Percentiles rank a stretch among this genome's conserved stretches.
These are phyloP conservation scores for Annulohypoxylon truncatum DNA, from an alignment of 2,329 filamentous ascomycete genomes.

Conservation along the genomic window DNA sequence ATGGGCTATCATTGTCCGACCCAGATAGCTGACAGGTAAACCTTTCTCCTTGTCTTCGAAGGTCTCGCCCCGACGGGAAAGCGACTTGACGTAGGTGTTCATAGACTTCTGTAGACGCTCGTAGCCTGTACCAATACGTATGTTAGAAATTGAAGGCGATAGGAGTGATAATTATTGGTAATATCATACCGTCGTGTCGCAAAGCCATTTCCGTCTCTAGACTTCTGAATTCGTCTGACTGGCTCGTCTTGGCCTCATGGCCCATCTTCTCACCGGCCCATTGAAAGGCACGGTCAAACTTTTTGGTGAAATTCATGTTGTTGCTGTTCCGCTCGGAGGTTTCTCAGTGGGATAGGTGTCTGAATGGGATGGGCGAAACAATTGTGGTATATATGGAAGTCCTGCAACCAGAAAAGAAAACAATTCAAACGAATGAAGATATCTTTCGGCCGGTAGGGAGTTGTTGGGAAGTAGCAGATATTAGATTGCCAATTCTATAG, in stretches of 20 bases:
- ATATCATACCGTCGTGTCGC: slow-evolving; percentile 80
- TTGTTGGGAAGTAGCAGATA: slow-evolving; percentile 7
- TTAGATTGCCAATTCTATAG: slow-evolving; percentile 1
- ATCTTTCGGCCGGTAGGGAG: slow-evolving; percentile 3
- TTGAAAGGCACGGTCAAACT: slow-evolving; percentile 95
- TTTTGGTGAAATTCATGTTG: slow-evolving; percentile 76
- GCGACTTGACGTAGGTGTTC: slow-evolving; percentile 86
- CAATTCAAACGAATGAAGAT: slow-evolving; percentile 7
- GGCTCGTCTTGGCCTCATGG: slow-evolving; percentile 84
- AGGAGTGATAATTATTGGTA: slow-evolving; percentile 37
- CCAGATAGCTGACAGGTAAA: slow-evolving; percentile 81
- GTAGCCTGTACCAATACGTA: slow-evolving; percentile 72
- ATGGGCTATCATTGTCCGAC: slow-evolving; percentile 86
- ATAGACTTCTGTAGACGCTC: slow-evolving; percentile 89
- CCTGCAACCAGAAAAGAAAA: slow-evolving; percentile 24
- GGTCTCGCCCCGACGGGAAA: slow-evolving; percentile 84
- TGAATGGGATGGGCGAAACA: slow-evolving; percentile 4
- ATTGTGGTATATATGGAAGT: slow-evolving; percentile 21
- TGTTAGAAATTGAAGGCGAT: slow-evolving; percentile 33
- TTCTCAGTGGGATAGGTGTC: slow-evolving; percentile 19
- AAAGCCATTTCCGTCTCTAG: slow-evolving; percentile 91
- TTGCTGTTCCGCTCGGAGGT: slow-evolving; percentile 14
- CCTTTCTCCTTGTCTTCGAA: slow-evolving; percentile 88
- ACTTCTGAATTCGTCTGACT: slow-evolving; percentile 90
- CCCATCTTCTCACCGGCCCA: slow-evolving; percentile 99